phyloP scores from a whole-genome alignment of 257 asterid genomes.

The Solanum infundibuliforme region DNA sequence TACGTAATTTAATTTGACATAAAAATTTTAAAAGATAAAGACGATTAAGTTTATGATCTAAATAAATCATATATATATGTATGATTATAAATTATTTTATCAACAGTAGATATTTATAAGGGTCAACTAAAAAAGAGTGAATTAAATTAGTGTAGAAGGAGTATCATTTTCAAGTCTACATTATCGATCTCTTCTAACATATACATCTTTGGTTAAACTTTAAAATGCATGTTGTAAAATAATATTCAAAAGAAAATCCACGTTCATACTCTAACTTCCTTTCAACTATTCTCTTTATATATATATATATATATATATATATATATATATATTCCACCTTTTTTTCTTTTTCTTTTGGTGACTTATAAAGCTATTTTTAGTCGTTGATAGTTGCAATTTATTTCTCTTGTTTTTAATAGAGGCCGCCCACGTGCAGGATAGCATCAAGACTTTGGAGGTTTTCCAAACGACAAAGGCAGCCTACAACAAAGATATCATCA shows the following conservation, averaged over 20 bases:
- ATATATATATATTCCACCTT: not conserved
- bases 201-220: not conserved
- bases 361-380: not conserved
- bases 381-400: not conserved
- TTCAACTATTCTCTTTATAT: not conserved
- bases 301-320: too few relatives aligned
- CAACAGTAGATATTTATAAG: not conserved
- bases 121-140: not conserved
- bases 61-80: too few relatives aligned
- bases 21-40: too few relatives aligned
- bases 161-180: not conserved
- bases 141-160: not conserved
- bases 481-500: not conserved
- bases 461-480: not conserved
- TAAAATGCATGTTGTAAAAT: not conserved
- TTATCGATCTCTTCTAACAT: not conserved
- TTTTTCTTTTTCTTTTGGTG: not conserved
- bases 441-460: not conserved
- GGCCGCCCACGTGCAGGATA: not conserved
- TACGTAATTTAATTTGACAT: too few relatives aligned
- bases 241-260: not conserved
- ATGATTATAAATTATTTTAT: not conserved
- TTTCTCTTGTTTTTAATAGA: not conserved
- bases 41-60: too few relatives aligned
- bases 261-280: not conserved